Conservation (phyloP, 768 basidiomycete genomes). For the Serendipita sp. region DNA sequence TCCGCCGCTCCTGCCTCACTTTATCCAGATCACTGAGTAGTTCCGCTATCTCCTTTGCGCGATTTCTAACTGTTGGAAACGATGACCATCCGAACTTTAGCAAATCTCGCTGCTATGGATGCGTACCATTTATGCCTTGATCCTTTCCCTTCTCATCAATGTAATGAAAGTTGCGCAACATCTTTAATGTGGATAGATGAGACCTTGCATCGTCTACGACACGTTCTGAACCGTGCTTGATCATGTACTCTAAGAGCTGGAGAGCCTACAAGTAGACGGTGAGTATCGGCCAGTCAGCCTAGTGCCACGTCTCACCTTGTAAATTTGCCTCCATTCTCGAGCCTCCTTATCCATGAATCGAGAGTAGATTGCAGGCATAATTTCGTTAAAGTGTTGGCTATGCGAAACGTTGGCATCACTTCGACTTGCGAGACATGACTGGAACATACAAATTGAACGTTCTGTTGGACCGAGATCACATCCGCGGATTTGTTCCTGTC, state of each 20-base stretch:
- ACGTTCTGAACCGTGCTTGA: conserved; percentile 94
- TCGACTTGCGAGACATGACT: neutral
- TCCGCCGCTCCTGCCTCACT: conserved; percentile 76
- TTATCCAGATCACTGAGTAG: conserved; percentile 81
- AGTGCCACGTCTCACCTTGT: conserved; percentile 51
- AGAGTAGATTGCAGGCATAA: conserved; percentile 93
- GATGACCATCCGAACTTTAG: neutral
- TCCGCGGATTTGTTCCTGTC: neutral
- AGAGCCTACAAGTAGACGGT: conserved; percentile 27
- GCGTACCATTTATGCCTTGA: conserved; percentile 87
- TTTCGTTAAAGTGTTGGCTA: conserved; percentile 97
- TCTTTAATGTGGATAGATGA: conserved; percentile 89
- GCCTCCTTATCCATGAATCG: conserved; percentile 99
- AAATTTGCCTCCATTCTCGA: conserved; percentile 95
- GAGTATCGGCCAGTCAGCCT: too few relatives aligned
- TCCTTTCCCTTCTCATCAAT: conserved; percentile 98
- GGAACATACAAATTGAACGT: conserved; percentile 88
- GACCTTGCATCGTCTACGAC: conserved; percentile 95
- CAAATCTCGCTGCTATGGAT: neutral
- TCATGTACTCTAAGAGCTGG: conserved; percentile 85
- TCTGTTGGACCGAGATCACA: conserved; percentile 27
- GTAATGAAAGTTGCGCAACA: conserved; percentile 95
- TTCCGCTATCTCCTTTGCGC: conserved; percentile 83
- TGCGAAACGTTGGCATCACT: conserved; percentile 1
- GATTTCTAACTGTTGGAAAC: conserved; percentile 63